Evolutionary conservation across 164 flowering plant species (phyloP), one percentile per base, ranked within the genome.

Genomic region (Vitis rupestris): DNA sequence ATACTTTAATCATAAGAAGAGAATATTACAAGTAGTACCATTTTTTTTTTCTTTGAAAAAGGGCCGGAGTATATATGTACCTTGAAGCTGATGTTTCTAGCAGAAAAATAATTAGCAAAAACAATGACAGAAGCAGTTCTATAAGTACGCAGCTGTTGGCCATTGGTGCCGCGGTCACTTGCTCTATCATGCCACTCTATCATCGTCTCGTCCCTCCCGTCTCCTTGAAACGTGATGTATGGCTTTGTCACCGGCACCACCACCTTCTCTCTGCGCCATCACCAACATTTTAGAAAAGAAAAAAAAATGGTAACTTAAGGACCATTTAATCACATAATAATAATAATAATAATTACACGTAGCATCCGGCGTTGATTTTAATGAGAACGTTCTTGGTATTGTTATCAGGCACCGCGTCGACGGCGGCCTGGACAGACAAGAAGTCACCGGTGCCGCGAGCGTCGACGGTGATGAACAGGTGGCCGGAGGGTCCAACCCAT

Each of bases 151-250:
- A 93, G 81, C 77, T 88, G 96, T 64, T 91, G 91, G 17, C 98
- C 97, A 58, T 87, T 75, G n/a, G 89, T 71, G 0, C 96, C 98
- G 19, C 75, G 84, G 50, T 93, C 98, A 17, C 89, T 13, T 0
- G 96, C 99, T 23, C 98, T 73, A 69, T 95, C 97, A 51, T 90
- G 97, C 99, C 99, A 95, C 64, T 93, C 91, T 0, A 93, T 90
- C 79, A 91, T 85, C 53, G 96, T 92, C 66, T 53, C 67, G 0
- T 91, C 90, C 53, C 82, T 86, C 49, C 99, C 99, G 1, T 72
- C 96, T 0, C 99, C 99, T 81, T 86, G 78, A 55, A 95, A 85
- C 52, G 99, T 93, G 4, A 95, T 84, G 86, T 83, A 93, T 0
- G 97, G 94, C 59, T 93, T 95, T 2, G 86, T 67, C 73, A 72